A percentile compares a stretch with the other conserved stretches of the same genome.
Conservation (phyloP, 345 rosid genomes). For the Populus pruinosa region DNA sequence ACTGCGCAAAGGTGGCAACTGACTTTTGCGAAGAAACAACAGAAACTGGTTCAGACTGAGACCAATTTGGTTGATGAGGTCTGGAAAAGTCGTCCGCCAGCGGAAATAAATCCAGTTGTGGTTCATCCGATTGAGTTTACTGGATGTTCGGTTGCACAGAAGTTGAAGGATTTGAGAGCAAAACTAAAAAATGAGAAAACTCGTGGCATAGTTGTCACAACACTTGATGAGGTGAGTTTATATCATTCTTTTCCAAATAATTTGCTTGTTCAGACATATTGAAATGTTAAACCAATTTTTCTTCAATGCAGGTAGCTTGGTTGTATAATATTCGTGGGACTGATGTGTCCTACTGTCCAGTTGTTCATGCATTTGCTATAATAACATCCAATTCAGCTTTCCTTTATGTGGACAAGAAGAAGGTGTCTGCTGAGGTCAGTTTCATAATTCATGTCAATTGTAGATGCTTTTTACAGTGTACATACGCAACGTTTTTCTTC, state of each 20-base stretch:
- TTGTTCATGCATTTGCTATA: constrained; percentile 91
- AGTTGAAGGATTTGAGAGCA: constrained; percentile 60
- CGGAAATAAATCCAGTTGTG: constrained; percentile 52
- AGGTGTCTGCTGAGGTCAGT: constrained; percentile 66
- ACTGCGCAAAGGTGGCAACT: constrained; percentile 76
- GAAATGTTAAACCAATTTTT: constrained; percentile 4
- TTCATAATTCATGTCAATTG: constrained; percentile 1
- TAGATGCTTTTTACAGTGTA: neutral
- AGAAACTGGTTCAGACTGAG: constrained; percentile 63
- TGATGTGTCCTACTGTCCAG: constrained; percentile 86
- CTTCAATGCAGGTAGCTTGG: constrained; percentile 89
- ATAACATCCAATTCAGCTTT: constrained; percentile 65
- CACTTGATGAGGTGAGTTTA: constrained; percentile 78
- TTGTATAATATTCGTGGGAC: constrained; percentile 85
- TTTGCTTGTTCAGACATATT: neutral
- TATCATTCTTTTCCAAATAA: neutral
- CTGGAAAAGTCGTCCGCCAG: constrained; percentile 71
- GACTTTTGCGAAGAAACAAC: constrained; percentile 56
- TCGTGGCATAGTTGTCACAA: constrained; percentile 59
- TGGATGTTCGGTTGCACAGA: constrained; percentile 61
- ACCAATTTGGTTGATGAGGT: constrained; percentile 80
- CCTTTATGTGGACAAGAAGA: constrained; percentile 73
- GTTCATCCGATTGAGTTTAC: constrained; percentile 70
- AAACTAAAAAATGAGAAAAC: constrained; percentile 55
- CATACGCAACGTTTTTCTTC: too few species aligned